Base-by-base conservation (phyloP, 768 basidiomycete genomes). In the Leccinum uliginosum region DNA sequence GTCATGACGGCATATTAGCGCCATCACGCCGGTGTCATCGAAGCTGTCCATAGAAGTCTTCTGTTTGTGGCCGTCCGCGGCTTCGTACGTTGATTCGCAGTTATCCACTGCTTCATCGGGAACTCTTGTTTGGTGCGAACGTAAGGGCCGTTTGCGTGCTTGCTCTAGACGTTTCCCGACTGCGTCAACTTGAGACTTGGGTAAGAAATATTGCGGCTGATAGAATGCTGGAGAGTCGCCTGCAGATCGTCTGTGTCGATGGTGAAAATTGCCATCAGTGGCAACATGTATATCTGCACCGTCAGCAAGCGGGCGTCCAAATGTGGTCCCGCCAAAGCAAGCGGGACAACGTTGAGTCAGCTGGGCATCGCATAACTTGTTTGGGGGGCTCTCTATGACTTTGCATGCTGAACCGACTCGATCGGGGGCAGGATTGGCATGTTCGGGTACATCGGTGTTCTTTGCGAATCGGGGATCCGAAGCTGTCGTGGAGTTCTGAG, bases 1-100 rank as follows among this genome's bases (percentile, higher is more conserved):
- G 51, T 79, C 69, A 29, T 79, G 76, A 0, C 68, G 61, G 55
- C 75, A 78, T 1, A 74, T 70, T 1, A 76, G 54, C 0, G 70
- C 72, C 71, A 78, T 76, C 17, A 74, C 45, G 0, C 75, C 74
- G 4, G 59, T 65, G 30, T 73, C 66, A 50, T 76, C 71, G 53
- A 69, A 74, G 10, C 51, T 55, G 7, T 64, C 59, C 6, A 58
- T 60, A 9, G 55, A 50, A 0, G 67, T 63, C 46, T 71, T 73
- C 23, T 64, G 61, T 15, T 69, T 67, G 48, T 71, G 64, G 15
- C 68, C 71, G 40, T 74, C 63, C 0, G 68, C 73, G 3, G 78
- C 72, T 15, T 69, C 56, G 59, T 73, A 70, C 0, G 70, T 62
- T 5, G 53, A 23, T 48, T 76, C 50, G 34, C 77, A 78, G 10